Evolutionary conservation across 2,329 filamentous ascomycete genomes (phyloP).

Genomic region (Juglanconis juglandina): DNA sequence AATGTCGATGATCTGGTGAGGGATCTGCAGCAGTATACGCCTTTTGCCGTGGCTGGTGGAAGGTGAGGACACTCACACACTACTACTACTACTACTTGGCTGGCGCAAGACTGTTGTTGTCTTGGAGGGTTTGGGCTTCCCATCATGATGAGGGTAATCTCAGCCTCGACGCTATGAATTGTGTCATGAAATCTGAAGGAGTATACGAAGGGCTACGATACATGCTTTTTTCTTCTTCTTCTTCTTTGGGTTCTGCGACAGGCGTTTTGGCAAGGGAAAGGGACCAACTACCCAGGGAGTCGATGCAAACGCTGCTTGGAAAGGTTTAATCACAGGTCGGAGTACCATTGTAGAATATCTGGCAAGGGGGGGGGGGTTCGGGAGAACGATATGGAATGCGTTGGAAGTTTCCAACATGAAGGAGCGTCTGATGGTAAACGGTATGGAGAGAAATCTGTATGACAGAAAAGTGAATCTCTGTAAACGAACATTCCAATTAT

Average conservation of each 20-base stretch:
- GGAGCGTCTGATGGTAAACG: too few relatives aligned
- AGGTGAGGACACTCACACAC: background rate
- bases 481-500: too few relatives aligned
- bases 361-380: too few relatives aligned
- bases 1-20: slow-evolving; percentile 83
- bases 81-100: too few relatives aligned
- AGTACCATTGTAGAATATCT: too few relatives aligned
- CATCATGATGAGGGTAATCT: slow-evolving; percentile 5
- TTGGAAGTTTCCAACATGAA: too few relatives aligned
- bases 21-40: slow-evolving; percentile 75
- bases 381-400: too few relatives aligned
- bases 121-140: background rate
- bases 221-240: slow-evolving; percentile 23
- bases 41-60: slow-evolving; percentile 62
- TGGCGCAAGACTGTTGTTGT: too few relatives aligned
- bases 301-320: background rate
- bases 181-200: background rate
- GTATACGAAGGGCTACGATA: too few relatives aligned
- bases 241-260: background rate
- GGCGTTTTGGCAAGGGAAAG: background rate
- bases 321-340: too few relatives aligned
- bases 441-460: too few relatives aligned
- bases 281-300: background rate
- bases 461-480: too few relatives aligned
- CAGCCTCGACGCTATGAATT: background rate